Percentiles rank a stretch among this genome's conserved stretches.
These are phyloP conservation scores for Saccharum spontaneum DNA, from an alignment of 176 grass and related monocot species.

Conservation along the genomic window DNA sequence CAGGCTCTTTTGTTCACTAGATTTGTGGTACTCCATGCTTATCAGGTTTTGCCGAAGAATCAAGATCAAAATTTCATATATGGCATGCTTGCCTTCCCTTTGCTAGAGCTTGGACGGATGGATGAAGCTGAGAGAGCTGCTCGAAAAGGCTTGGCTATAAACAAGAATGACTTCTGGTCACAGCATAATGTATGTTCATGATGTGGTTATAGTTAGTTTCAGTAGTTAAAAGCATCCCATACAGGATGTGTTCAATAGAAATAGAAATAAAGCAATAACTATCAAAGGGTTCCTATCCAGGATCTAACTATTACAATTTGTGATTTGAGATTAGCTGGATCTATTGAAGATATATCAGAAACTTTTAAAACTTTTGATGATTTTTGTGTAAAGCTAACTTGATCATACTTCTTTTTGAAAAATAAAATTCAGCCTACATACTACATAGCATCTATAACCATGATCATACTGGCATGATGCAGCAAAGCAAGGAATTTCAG, in stretches of 20 bases:
- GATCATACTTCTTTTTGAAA: neutral
- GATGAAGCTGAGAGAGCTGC: constrained; percentile 64
- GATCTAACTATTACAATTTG: neutral
- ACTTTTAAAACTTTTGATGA: neutral
- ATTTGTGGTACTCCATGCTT: neutral
- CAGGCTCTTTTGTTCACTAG: neutral
- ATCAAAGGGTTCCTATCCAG: neutral
- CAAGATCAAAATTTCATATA: constrained; percentile 65
- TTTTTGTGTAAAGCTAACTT: neutral
- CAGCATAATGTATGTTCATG: constrained; percentile 62
- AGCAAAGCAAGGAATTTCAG: neutral
- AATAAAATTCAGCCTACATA: neutral
- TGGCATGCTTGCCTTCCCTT: constrained; percentile 75
- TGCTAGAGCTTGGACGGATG: constrained; percentile 69
- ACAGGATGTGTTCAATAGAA: neutral
- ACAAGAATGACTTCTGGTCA: constrained; percentile 68
- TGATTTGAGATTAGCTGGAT: neutral
- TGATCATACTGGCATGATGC: neutral
- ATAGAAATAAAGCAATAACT: neutral
- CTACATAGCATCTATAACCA: neutral
- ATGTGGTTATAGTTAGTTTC: neutral
- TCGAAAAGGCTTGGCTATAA: constrained; percentile 67
- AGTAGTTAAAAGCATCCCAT: neutral
- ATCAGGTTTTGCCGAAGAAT: constrained; percentile 66
- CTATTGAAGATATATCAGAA: neutral